These are phyloP conservation scores for Jacaranda mimosifolia DNA, from an alignment of 257 asterid species.

Conservation along the genomic window DNA sequence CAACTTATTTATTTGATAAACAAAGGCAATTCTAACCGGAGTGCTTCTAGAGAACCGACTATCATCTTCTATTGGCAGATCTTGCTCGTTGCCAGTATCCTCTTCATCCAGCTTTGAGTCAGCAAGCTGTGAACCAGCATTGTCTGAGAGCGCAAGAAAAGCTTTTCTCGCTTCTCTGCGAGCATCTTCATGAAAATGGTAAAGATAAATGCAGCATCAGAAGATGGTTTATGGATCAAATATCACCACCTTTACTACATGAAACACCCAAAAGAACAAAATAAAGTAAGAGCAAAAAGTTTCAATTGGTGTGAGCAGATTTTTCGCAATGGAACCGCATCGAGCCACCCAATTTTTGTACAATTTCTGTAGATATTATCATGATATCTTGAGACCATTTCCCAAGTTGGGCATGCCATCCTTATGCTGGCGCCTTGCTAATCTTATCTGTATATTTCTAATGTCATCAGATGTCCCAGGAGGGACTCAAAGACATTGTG, in stretches of 20 bases:
- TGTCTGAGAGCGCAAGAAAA: slow-evolving; percentile 68
- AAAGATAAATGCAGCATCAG: slow-evolving; percentile 36
- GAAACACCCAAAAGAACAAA: neutral
- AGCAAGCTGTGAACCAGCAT: slow-evolving; percentile 39
- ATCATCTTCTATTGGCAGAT: slow-evolving; percentile 59
- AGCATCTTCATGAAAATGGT: slow-evolving; percentile 60
- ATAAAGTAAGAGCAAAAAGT: neutral
- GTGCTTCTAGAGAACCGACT: slow-evolving; percentile 61
- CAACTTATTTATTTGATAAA: slow-evolving; percentile 18
- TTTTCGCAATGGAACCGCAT: no score
- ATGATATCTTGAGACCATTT: no score
- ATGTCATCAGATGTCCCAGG: no score
- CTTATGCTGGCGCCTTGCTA: no score
- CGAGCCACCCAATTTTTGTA: no score
- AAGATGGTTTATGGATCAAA: slow-evolving; percentile 28
- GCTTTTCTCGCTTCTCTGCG: slow-evolving; percentile 88
- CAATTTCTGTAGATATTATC: no score
- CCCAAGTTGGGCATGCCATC: no score
- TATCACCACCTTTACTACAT: neutral
- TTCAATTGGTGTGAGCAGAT: neutral
- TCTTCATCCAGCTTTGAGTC: slow-evolving; percentile 55
- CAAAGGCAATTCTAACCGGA: slow-evolving; percentile 60
- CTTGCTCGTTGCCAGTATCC: slow-evolving; percentile 42
- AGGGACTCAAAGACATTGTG: neutral
- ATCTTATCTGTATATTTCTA: no score